Evolutionary conservation across 257 asterid genomes (phyloP).

Genomic region (Solanum arcanum): DNA sequence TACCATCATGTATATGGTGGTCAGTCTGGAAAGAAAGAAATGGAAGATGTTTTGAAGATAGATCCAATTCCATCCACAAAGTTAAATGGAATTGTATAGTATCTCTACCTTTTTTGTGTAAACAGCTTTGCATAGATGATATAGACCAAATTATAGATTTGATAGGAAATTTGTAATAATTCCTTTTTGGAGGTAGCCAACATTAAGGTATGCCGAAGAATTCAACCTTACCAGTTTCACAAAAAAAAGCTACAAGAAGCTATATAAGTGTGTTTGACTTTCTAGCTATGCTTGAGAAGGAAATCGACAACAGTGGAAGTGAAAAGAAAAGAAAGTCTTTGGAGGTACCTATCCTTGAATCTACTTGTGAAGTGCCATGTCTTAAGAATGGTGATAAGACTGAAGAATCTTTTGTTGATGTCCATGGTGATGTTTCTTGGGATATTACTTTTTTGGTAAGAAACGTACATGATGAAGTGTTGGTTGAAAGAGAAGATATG

Average conservation of each 20-base stretch:
- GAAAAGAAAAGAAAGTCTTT: not conserved
- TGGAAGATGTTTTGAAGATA: no score
- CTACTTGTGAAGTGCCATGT: not conserved
- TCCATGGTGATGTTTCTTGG: not conserved
- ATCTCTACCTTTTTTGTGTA: no score
- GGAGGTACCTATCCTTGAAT: not conserved
- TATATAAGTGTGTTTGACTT: not conserved
- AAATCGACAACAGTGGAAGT: not conserved
- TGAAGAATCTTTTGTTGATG: not conserved
- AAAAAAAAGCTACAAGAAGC: not conserved
- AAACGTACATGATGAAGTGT: not conserved
- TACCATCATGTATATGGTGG: no score
- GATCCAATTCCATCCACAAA: no score
- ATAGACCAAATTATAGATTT: no score
- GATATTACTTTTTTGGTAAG: not conserved
- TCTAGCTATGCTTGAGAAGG: not conserved
- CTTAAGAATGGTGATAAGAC: not conserved
- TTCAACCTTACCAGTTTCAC: no score
- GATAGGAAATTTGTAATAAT: no score
- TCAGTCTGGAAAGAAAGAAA: no score
- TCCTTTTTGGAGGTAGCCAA: no score
- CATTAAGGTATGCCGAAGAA: no score
- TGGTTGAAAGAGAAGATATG: not conserved
- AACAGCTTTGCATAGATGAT: no score
- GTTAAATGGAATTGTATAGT: no score